These are phyloP conservation scores for Umbelopsis sp. DNA, from an alignment of 192 early-diverging fungal species.

Conservation along the genomic window DNA sequence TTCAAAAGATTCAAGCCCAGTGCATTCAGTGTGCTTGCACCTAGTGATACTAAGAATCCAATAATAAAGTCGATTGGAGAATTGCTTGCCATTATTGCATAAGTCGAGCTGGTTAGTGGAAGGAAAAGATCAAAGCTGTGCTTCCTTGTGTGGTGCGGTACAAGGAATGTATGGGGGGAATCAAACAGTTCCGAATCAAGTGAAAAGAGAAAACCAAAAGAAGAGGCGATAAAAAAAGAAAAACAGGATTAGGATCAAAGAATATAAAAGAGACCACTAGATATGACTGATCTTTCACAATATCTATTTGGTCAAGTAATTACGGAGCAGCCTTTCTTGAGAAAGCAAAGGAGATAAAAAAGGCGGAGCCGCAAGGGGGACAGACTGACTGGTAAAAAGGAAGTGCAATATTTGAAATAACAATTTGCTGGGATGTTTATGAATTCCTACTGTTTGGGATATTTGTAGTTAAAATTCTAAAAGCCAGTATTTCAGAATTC, in stretches of 20 bases:
- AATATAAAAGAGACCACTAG: no score
- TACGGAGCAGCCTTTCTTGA: background rate
- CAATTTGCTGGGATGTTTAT: background rate
- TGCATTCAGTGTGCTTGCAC: conserved; percentile 52
- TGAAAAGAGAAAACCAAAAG: background rate
- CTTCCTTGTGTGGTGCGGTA: background rate
- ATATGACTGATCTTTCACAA: no score
- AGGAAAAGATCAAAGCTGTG: background rate
- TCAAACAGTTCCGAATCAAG: background rate
- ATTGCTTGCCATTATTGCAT: conserved; percentile 20
- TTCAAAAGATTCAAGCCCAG: conserved; percentile 59
- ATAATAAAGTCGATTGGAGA: conserved; percentile 40
- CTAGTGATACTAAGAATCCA: conserved; percentile 46
- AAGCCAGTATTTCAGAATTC: no score
- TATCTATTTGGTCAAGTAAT: background rate
- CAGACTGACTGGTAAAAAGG: background rate
- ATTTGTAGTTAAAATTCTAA: no score
- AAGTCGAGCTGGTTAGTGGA: background rate
- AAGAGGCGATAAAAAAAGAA: background rate
- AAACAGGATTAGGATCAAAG: no score
- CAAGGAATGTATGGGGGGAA: background rate
- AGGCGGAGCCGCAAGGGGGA: conserved; percentile 13
- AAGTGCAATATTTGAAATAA: background rate
- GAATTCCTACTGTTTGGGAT: no score
- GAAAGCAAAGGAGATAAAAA: background rate